Percentiles rank a stretch among this genome's conserved stretches.
Conservation (phyloP, 2,329 filamentous ascomycete species). For the Cephalotrichum gorgonifer region DNA sequence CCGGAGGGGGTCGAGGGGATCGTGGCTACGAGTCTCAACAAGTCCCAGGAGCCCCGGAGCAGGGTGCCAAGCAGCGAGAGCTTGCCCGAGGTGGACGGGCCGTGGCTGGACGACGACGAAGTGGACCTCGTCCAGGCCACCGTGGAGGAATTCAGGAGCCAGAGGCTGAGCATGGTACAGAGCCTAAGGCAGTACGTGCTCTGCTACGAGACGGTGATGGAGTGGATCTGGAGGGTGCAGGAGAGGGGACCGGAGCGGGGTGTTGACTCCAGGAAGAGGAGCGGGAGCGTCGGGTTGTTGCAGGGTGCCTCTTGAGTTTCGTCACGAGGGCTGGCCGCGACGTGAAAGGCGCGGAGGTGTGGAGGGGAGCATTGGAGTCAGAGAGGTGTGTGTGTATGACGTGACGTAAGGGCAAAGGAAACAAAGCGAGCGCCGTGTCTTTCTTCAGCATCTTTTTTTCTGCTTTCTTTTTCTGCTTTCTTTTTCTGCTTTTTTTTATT, state of each 20-base stretch:
- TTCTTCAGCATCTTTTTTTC: too few relatives aligned
- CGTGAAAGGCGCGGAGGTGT: not conserved
- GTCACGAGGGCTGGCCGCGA: not conserved
- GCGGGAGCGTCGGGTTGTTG: not conserved
- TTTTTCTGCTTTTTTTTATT: not conserved
- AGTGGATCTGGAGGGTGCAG: constrained; percentile 60
- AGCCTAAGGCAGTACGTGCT: constrained; percentile 87
- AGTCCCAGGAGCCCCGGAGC: too few relatives aligned
- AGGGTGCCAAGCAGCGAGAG: not conserved
- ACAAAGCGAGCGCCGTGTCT: too few relatives aligned
- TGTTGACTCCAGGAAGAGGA: not conserved
- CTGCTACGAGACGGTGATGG: constrained; percentile 88
- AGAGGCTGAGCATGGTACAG: constrained; percentile 94
- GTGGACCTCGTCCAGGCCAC: constrained; percentile 76
- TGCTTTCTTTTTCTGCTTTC: too few relatives aligned
- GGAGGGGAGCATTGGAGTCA: not conserved
- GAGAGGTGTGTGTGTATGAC: too few relatives aligned
- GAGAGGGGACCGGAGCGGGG: constrained; percentile 13
- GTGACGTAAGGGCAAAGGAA: too few relatives aligned
- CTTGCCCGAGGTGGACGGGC: constrained; percentile 28
- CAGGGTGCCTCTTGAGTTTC: not conserved
- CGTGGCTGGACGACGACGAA: constrained; percentile 60
- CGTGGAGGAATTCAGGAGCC: constrained; percentile 80
- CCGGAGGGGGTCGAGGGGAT: not conserved
- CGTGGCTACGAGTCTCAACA: not conserved